phyloP scores from a whole-genome alignment of 345 rosid species.

The Trapa bicornis region DNA sequence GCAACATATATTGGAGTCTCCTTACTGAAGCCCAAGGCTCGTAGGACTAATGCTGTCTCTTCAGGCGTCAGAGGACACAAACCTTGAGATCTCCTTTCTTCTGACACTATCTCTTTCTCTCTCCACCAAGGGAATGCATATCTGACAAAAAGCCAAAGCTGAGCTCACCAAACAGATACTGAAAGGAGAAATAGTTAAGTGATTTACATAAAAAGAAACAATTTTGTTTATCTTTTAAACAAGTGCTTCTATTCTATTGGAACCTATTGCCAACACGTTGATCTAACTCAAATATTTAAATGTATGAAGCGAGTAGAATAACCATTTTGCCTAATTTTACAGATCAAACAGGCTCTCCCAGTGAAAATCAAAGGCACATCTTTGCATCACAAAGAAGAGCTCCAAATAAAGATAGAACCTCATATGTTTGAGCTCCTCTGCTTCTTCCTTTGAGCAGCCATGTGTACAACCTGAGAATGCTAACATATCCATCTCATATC shows the following conservation, averaged over 20 bases:
- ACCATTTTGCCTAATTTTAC: neutral
- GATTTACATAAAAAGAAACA: neutral
- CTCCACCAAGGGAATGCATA: conserved; percentile 99
- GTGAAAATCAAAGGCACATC: neutral
- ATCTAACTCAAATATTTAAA: neutral
- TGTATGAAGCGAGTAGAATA: neutral
- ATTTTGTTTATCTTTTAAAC: neutral
- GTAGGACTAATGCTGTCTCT: conserved; percentile 64
- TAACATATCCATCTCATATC: conserved; percentile 99
- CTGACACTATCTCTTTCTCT: conserved; percentile 84
- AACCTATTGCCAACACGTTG: neutral
- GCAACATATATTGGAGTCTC: conserved; percentile 85
- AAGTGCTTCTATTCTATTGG: neutral
- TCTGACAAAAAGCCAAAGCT: conserved; percentile 27
- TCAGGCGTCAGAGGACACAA: conserved; percentile 93
- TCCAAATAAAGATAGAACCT: conserved; percentile 34
- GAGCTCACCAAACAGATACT: neutral
- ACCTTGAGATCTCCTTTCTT: conserved; percentile 73
- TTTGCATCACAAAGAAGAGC: neutral
- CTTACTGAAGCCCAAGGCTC: conserved; percentile 60
- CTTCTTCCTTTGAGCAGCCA: conserved; percentile 84
- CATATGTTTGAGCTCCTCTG: conserved; percentile 75
- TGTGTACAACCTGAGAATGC: conserved; percentile 97
- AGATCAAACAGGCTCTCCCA: neutral
- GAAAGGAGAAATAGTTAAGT: neutral